These are phyloP conservation scores for Chaetoceros muelleri DNA, from an alignment of 108 stramenopile species.

Conservation along the genomic window DNA sequence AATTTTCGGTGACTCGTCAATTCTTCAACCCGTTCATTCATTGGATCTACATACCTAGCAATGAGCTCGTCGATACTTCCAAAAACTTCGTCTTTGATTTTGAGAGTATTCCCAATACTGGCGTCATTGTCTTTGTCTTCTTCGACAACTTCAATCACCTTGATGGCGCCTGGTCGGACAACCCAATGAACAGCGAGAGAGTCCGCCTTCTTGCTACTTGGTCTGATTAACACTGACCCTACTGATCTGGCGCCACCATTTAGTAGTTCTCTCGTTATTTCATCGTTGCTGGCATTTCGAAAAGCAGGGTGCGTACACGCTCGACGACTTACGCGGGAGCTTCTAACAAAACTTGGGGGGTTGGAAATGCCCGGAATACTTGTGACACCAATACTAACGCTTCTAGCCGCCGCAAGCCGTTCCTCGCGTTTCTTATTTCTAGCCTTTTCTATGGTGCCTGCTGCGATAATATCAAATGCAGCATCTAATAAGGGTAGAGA, in stretches of 20 bases:
- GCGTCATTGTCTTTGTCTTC: constrained; percentile 83
- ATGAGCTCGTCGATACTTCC: constrained; percentile 82
- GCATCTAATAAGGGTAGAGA: constrained; percentile 54
- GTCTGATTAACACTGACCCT: constrained; percentile 75
- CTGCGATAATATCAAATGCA: constrained; percentile 51
- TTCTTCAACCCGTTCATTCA: constrained; percentile 82
- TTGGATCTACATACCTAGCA: constrained; percentile 78
- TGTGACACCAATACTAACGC: constrained; percentile 33
- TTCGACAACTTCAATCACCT: constrained; percentile 75
- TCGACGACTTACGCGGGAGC: constrained; percentile 51
- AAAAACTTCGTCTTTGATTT: constrained; percentile 75
- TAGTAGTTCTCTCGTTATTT: constrained; percentile 58
- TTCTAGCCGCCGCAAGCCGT: constrained; percentile 45
- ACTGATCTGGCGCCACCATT: constrained; percentile 68
- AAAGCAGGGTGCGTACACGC: constrained; percentile 85
- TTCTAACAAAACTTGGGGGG: constrained; percentile 11
- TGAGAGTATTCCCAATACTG: constrained; percentile 68
- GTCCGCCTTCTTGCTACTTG: constrained; percentile 71
- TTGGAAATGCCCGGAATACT: constrained; percentile 10
- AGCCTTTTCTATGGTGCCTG: constrained; percentile 51
- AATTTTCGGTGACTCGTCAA: constrained; percentile 74
- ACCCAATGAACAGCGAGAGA: constrained; percentile 81
- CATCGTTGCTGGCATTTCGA: constrained; percentile 60
- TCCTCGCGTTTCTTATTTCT: constrained; percentile 70
- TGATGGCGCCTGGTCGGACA: constrained; percentile 62